These are phyloP conservation scores for Eucommia ulmoides DNA, from an alignment of 257 asterid species.

Conservation along the genomic window DNA sequence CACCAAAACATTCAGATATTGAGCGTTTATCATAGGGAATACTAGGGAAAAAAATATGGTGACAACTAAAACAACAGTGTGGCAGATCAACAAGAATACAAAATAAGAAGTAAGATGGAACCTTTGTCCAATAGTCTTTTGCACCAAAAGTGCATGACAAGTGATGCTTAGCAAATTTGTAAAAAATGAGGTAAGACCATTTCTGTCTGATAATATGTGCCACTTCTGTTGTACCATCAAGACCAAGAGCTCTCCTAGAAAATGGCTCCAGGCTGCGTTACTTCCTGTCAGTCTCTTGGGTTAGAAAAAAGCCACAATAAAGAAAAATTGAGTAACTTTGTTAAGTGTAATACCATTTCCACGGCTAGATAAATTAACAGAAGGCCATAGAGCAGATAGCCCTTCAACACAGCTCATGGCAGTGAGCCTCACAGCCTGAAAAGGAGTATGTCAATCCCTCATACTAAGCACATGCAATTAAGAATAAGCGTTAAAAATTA, in stretches of 20 bases:
- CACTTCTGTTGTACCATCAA: constrained; percentile 60
- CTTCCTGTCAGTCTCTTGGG: constrained; percentile 36
- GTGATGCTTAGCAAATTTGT: constrained; percentile 56
- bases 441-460: no score
- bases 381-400: constrained; percentile 34
- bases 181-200: constrained; percentile 50
- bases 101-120: constrained; percentile 12
- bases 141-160: constrained; percentile 46
- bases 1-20: no score
- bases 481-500: no score
- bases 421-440: constrained; percentile 51
- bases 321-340: no score
- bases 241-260: constrained; percentile 59
- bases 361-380: constrained; percentile 16
- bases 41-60: no score
- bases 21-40: no score
- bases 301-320: constrained; percentile 13
- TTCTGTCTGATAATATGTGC: constrained; percentile 62
- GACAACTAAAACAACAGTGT: no score
- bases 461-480: no score
- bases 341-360: constrained; percentile 39
- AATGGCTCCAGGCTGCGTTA: constrained; percentile 24
- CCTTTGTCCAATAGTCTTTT: constrained; percentile 49
- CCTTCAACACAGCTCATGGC: constrained; percentile 71
- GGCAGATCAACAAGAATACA: no score